Conservation (phyloP, 768 basidiomycete species). For the Hirschioporus abietinus region DNA sequence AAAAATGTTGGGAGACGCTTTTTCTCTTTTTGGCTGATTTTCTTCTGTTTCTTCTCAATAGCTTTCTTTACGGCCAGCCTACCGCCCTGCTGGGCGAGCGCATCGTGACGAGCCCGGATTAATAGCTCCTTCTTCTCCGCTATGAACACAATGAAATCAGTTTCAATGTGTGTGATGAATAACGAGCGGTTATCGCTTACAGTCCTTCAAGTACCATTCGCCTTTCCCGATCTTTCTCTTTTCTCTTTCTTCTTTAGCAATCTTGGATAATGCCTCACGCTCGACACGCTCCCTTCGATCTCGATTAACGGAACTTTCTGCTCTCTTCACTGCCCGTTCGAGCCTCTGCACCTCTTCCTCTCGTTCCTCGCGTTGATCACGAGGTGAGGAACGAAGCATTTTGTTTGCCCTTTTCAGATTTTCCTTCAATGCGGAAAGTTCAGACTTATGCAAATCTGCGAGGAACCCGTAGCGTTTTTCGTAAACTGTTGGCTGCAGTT, state of each 20-base stretch:
- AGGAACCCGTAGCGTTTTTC: constrained; percentile 72
- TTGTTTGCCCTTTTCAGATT: constrained; percentile 67
- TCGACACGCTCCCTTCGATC: constrained; percentile 69
- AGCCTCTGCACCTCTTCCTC: constrained; percentile 65
- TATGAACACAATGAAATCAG: constrained; percentile 24
- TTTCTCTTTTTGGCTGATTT: constrained; percentile 86
- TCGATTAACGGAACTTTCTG: constrained; percentile 72
- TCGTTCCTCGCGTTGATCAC: constrained; percentile 51
- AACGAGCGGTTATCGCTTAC: constrained; percentile 36
- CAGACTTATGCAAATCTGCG: constrained; percentile 52
- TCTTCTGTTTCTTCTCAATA: constrained; percentile 85
- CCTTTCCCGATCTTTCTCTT: constrained; percentile 75
- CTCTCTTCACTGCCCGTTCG: constrained; percentile 68
- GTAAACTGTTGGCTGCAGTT: constrained; percentile 61
- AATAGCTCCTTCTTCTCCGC: constrained; percentile 76
- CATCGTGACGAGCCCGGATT: constrained; percentile 71
- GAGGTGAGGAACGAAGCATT: constrained; percentile 53
- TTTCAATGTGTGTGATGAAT: constrained; percentile 8
- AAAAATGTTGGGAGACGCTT: constrained; percentile 57
- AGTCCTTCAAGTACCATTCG: constrained; percentile 79
- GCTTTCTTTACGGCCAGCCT: constrained; percentile 79
- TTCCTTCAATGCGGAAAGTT: constrained; percentile 60
- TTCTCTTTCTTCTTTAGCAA: constrained; percentile 53
- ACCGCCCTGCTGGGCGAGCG: constrained; percentile 71
- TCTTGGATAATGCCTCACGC: constrained; percentile 51